phyloP scores from a whole-genome alignment of 331 rosid species.

The Cydonia oblonga region DNA sequence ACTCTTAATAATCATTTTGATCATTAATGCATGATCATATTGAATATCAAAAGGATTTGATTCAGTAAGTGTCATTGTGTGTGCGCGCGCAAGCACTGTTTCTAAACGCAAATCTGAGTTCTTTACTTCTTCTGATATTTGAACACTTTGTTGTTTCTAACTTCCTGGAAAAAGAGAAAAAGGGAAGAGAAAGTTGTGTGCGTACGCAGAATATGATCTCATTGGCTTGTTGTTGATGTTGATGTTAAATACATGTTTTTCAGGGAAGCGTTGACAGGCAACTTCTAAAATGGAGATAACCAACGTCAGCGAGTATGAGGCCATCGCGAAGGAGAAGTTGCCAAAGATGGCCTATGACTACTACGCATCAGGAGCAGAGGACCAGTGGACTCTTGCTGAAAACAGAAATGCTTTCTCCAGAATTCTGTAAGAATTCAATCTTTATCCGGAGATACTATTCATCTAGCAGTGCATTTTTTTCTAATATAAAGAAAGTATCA shows the following conservation, averaged over 20 bases:
- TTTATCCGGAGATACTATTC: background rate
- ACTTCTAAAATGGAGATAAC: constrained; percentile 53
- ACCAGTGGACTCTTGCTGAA: constrained; percentile 67
- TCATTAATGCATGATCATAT: too few relatives aligned
- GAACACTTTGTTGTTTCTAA: background rate
- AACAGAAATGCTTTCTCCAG: constrained; percentile 69
- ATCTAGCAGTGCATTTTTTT: background rate
- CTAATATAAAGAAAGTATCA: background rate
- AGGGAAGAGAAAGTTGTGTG: background rate
- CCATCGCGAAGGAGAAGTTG: constrained; percentile 59
- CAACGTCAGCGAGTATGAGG: constrained; percentile 68
- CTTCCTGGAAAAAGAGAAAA: background rate
- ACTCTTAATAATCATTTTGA: background rate
- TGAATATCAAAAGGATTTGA: too few relatives aligned
- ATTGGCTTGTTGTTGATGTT: background rate
- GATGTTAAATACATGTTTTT: constrained; percentile 3
- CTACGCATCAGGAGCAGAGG: constrained; percentile 89
- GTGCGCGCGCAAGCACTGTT: background rate
- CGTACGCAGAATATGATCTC: background rate
- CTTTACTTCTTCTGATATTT: background rate
- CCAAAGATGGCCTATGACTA: constrained; percentile 73
- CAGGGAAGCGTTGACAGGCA: constrained; percentile 12
- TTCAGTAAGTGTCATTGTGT: background rate
- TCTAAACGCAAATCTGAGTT: background rate
- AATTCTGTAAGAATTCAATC: constrained; percentile 45